phyloP scores from a whole-genome alignment of 495 filamentous ascomycete species.

The Neurospora intermedia region DNA sequence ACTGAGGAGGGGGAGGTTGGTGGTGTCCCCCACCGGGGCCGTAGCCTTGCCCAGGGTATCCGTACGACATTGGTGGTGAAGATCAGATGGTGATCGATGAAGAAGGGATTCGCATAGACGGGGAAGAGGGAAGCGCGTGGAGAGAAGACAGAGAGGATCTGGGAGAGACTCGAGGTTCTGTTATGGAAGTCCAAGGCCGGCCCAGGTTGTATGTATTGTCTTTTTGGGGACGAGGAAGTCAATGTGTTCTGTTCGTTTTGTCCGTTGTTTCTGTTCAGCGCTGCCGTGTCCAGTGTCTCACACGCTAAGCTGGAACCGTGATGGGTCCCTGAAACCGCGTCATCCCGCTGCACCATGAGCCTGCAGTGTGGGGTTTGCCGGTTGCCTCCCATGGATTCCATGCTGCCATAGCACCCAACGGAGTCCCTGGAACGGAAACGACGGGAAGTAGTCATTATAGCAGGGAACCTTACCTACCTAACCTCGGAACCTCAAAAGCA shows the following conservation, averaged over 20 bases:
- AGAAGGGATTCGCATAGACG: not conserved
- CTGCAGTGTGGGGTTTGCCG: not conserved
- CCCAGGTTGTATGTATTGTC: not conserved
- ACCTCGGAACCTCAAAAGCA: not conserved
- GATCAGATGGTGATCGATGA: not conserved
- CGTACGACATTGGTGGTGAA: conserved; percentile 14
- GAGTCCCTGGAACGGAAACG: not conserved
- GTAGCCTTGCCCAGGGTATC: conserved; percentile 26
- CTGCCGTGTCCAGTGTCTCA: not conserved
- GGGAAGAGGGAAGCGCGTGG: not conserved
- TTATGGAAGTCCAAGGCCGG: not conserved
- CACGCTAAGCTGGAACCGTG: not conserved
- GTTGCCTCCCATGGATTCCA: not conserved
- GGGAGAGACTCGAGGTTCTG: not conserved
- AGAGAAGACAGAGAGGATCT: not conserved
- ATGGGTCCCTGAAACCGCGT: not conserved
- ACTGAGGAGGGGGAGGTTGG: conserved; percentile 13
- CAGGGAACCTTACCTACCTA: not conserved
- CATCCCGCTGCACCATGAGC: not conserved
- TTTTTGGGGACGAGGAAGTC: not conserved
- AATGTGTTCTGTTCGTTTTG: not conserved
- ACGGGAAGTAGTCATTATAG: not conserved
- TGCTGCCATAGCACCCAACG: not conserved
- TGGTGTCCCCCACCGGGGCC: conserved; percentile 12
- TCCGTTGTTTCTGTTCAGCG: not conserved